Conservation (phyloP, 108 stramenopile species). For the Bacterosira constricta region DNA sequence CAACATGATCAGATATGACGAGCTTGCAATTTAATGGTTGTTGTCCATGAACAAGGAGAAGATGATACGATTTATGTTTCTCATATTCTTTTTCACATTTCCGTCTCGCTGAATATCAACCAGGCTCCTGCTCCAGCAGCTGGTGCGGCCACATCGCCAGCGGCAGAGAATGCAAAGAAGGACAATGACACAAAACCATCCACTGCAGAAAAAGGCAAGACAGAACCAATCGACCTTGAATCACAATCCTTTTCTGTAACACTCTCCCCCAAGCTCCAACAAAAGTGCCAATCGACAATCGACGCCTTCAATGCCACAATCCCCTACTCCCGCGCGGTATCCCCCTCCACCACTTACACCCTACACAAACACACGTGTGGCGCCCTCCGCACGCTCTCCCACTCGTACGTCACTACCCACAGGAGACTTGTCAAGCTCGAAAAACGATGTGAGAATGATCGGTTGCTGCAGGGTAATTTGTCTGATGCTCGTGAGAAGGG, state of each 20-base stretch:
- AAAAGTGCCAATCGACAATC: conserved; percentile 18
- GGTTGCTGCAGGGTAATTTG: conserved; percentile 80
- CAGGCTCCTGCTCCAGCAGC: too few species aligned
- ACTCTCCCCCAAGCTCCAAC: conserved; percentile 9
- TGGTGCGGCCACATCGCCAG: too few species aligned
- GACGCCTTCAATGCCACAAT: conserved; percentile 18
- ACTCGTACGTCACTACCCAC: conserved; percentile 80
- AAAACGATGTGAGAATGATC: conserved; percentile 88
- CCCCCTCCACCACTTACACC: conserved; percentile 14
- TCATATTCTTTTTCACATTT: too few species aligned
- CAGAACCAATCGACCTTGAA: conserved; percentile 2
- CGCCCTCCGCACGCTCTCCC: conserved; percentile 67
- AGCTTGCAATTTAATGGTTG: too few species aligned
- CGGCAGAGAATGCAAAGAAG: neutral
- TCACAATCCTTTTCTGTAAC: conserved; percentile 23
- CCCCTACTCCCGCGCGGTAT: conserved; percentile 24
- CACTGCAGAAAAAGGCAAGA: neutral
- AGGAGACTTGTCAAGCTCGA: conserved; percentile 79
- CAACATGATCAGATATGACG: too few species aligned
- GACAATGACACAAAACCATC: conserved; percentile 5
- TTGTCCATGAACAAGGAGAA: too few species aligned
- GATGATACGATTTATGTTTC: too few species aligned
- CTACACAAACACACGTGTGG: conserved; percentile 68
- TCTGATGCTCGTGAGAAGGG: conserved; percentile 91
- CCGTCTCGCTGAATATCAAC: too few species aligned